Conservation (phyloP, 192 early-diverging fungal species). For the Linnemannia zychae region DNA sequence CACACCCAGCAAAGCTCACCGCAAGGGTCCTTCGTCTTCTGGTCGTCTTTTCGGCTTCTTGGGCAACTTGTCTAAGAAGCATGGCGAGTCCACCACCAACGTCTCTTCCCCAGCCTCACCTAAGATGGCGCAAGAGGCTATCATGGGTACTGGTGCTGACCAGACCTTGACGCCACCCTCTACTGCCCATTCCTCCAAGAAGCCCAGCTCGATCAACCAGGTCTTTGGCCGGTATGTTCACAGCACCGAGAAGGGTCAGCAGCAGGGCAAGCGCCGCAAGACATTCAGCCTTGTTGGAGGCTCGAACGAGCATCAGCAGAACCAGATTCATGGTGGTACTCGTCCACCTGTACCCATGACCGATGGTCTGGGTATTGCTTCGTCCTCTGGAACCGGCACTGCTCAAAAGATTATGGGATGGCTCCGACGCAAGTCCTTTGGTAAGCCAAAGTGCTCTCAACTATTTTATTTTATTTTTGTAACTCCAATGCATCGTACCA, state of each 20-base stretch:
- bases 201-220: conserved; percentile 42
- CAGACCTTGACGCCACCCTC: conserved; percentile 7
- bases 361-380: conserved; percentile 13
- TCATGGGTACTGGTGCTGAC: conserved; percentile 1
- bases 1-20: conserved; percentile 21
- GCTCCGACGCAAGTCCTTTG: conserved; percentile 75
- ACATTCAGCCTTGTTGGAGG: conserved; percentile 50
- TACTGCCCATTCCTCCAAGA: conserved; percentile 18
- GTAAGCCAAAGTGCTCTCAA: conserved; percentile 46
- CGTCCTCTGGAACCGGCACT: conserved; percentile 41
- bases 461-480: conserved; percentile 12
- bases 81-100: conserved; percentile 36
- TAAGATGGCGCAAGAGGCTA: conserved; percentile 33
- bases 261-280: conserved; percentile 49
- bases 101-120: conserved; percentile 20
- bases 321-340: conserved; percentile 47
- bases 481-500: not conserved
- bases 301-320: conserved; percentile 39
- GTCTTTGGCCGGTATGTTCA: conserved; percentile 36
- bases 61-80: conserved; percentile 51
- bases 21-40: conserved; percentile 44
- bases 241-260: conserved; percentile 5
- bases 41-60: conserved; percentile 52
- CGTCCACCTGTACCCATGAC: conserved; percentile 39
- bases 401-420: conserved; percentile 82